Evolutionary conservation across 2,329 filamentous ascomycete genomes (phyloP).

Genomic region (Hyphodiscus sp.): DNA sequence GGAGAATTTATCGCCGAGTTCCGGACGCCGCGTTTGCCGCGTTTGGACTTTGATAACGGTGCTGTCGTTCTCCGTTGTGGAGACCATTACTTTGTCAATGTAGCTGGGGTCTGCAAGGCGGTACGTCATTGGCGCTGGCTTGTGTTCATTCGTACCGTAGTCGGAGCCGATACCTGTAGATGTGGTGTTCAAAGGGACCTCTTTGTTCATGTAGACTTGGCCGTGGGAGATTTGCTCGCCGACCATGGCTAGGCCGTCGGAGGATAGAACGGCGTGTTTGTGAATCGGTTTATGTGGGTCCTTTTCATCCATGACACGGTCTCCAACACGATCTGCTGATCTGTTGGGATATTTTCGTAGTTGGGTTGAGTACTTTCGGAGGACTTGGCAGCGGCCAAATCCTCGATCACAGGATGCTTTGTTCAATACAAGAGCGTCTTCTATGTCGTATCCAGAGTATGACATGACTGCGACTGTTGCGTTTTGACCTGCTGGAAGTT

Average conservation of each 20-base stretch:
- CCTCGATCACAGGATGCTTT: conserved; percentile 93
- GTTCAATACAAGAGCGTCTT: conserved; percentile 94
- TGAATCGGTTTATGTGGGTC: conserved; percentile 56
- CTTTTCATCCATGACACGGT: conserved; percentile 42
- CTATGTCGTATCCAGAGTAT: conserved; percentile 98
- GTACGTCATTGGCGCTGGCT: conserved; percentile 67
- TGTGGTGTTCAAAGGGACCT: conserved; percentile 71
- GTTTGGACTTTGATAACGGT: conserved; percentile 91
- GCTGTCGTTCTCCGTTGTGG: conserved; percentile 78
- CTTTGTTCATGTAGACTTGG: conserved; percentile 87
- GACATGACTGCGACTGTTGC: conserved; percentile 99
- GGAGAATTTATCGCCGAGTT: conserved; percentile 97
- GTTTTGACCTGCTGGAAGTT: conserved; percentile 92
- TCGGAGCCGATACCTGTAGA: conserved; percentile 66
- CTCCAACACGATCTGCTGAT: conserved; percentile 59
- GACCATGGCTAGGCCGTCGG: conserved; percentile 84
- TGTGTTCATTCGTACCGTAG: conserved; percentile 54
- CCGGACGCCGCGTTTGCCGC: conserved; percentile 88
- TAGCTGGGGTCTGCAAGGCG: conserved; percentile 78
- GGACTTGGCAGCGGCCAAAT: conserved; percentile 96
- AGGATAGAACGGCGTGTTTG: conserved; percentile 68
- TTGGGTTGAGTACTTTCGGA: conserved; percentile 84
- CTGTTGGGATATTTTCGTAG: conserved; percentile 87
- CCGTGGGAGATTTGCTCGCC: conserved; percentile 72
- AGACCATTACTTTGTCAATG: conserved; percentile 94